Conservation (phyloP, 306 rosid species). For the Oxytropis ochrocephala region DNA sequence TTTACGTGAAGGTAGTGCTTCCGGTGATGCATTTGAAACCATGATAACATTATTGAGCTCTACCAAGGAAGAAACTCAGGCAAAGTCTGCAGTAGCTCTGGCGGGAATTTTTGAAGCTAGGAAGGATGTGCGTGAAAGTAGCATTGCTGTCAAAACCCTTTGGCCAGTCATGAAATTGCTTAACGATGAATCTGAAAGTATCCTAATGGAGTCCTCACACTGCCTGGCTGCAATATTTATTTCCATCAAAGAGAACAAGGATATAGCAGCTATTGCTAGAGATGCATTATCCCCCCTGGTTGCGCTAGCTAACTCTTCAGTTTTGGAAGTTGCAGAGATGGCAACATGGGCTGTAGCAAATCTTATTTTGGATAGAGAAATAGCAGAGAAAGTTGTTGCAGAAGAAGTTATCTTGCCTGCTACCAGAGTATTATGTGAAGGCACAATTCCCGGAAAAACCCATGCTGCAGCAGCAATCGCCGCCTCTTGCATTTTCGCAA, state of each 20-base stretch:
- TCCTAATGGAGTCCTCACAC: slow-evolving; percentile 73
- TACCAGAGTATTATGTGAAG: slow-evolving; percentile 79
- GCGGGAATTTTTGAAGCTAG: slow-evolving; percentile 87
- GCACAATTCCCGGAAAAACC: slow-evolving; percentile 70
- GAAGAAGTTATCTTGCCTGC: slow-evolving; percentile 90
- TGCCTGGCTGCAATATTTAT: slow-evolving; percentile 89
- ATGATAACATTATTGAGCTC: slow-evolving; percentile 74
- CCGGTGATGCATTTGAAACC: slow-evolving; percentile 88
- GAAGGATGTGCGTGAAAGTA: slow-evolving; percentile 88
- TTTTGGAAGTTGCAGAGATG: slow-evolving; percentile 80
- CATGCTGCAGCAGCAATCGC: slow-evolving; percentile 95
- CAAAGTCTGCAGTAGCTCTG: slow-evolving; percentile 86
- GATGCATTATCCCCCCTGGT: slow-evolving; percentile 57
- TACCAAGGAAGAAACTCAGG: slow-evolving; percentile 87
- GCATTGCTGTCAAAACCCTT: slow-evolving; percentile 77
- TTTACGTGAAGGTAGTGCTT: slow-evolving; percentile 90
- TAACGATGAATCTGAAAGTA: slow-evolving; percentile 66
- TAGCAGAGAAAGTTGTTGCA: slow-evolving; percentile 66
- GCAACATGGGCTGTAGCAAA: slow-evolving; percentile 90
- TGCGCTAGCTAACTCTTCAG: slow-evolving; percentile 64
- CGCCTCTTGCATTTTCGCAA: slow-evolving; percentile 72
- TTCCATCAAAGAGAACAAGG: slow-evolving; percentile 87
- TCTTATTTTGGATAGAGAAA: slow-evolving; percentile 75
- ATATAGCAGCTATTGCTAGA: slow-evolving; percentile 70
- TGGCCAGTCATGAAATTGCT: slow-evolving; percentile 65